These are phyloP conservation scores for Pezizomycotina sp. DNA, from an alignment of 2,329 filamentous ascomycete genomes.

Conservation along the genomic window DNA sequence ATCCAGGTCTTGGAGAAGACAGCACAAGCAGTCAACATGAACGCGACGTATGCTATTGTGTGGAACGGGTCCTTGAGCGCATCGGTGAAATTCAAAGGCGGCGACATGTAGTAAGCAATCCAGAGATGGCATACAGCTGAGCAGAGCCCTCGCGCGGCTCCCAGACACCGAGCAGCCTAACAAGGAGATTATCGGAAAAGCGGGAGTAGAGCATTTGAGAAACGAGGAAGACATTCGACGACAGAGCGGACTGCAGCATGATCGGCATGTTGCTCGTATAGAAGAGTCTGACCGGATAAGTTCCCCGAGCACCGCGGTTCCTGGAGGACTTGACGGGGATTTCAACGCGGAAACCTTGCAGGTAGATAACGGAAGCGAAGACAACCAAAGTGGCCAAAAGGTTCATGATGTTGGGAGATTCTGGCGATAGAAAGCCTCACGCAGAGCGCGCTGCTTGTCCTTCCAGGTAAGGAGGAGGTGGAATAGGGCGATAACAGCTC, in stretches of 20 bases:
- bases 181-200: constrained; percentile 96
- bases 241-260: constrained; percentile 97
- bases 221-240: constrained; percentile 97
- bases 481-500: constrained; percentile 92
- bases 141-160: constrained; percentile 91
- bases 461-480: constrained; percentile 96
- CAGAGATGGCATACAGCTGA: constrained; percentile 83
- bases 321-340: constrained; percentile 99
- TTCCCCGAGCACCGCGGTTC: constrained; percentile 84
- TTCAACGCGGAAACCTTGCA: constrained; percentile 97
- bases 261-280: constrained; percentile 99
- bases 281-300: constrained; percentile 96
- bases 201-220: constrained; percentile 98
- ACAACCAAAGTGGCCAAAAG: constrained; percentile 79
- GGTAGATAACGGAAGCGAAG: constrained; percentile 97
- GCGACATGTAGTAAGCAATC: constrained; percentile 99
- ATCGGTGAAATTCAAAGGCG: constrained; percentile 92
- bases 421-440: constrained; percentile 98
- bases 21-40: constrained; percentile 95
- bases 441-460: constrained; percentile 96
- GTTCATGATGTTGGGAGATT: constrained; percentile 99
- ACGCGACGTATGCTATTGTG: constrained; percentile 84
- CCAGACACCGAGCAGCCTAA: constrained; percentile 95
- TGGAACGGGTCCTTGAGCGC: constrained; percentile 93
- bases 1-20: constrained; percentile 99